Evolutionary conservation across 2,329 filamentous ascomycete genomes (phyloP).

Genomic region (Pseudogymnoascus pannorum): DNA sequence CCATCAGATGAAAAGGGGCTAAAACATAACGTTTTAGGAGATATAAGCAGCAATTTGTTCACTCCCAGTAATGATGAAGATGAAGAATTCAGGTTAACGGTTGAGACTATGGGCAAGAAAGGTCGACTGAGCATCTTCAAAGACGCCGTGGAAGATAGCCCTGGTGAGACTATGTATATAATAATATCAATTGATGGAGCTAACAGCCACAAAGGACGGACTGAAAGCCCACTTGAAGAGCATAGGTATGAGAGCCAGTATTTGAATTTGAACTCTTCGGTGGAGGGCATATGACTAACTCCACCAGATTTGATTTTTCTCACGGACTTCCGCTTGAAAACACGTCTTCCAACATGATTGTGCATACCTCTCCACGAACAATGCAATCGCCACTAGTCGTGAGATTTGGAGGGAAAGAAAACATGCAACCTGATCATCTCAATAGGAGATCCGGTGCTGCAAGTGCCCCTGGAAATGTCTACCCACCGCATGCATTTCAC

Average conservation of each 20-base stretch:
- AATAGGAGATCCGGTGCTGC: constrained; percentile 14
- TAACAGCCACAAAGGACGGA: constrained; percentile 19
- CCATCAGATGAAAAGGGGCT: constrained; percentile 8
- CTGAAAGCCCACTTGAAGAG: constrained; percentile 28
- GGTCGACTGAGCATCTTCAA: constrained; percentile 24
- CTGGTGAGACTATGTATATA: constrained; percentile 17
- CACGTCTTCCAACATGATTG: constrained; percentile 11
- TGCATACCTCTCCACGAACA: constrained; percentile 22
- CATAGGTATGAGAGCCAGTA: constrained; percentile 18
- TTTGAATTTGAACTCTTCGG: neutral
- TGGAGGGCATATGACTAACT: neutral
- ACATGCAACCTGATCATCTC: constrained; percentile 16
- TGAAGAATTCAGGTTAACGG: constrained; percentile 27
- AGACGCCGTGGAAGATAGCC: constrained; percentile 24
- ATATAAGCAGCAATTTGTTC: neutral
- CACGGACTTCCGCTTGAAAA: constrained; percentile 20
- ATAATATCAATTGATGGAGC: neutral
- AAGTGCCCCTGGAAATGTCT: constrained; percentile 19
- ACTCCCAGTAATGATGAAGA: constrained; percentile 24
- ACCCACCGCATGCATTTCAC: constrained; percentile 23
- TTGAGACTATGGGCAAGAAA: constrained; percentile 24
- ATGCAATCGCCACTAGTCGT: constrained; percentile 18
- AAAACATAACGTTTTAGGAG: neutral
- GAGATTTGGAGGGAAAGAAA: constrained; percentile 23
- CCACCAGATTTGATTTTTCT: constrained; percentile 22